Base-by-base conservation (phyloP, 257 asterid genomes). In the Scutellaria minor region DNA sequence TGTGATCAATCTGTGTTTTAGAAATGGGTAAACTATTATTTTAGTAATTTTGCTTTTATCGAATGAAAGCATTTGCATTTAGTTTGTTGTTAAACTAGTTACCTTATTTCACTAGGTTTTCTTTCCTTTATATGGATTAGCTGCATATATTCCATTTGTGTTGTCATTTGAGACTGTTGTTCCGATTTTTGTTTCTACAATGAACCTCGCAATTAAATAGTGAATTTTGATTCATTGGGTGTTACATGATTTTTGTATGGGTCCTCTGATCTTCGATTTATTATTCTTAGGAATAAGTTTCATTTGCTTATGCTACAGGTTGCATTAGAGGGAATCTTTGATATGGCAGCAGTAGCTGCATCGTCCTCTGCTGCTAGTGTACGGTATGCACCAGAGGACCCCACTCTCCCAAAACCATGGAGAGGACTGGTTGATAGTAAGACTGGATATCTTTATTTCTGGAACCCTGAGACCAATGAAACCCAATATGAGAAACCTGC, bases 371-470 rank as follows among this genome's bases (percentile, higher is more conserved):
- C 86, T 55, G 39, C 80, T 70, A 82, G 85, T 41, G 73, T 88
- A 71, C 83, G 89, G 20, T 88, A 88, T 78, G 98, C 98, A n/a
- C 98, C 98, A n/a, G 96, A 88, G 73, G 98, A 92, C 59, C 96
- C 96, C 57, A 80, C 95, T 45, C 96, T 92, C 56, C 98, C 97
- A 44, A 92, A 90, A 70, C 98, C 98, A 35, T 92, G 98, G 98
- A 84, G 56, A 80, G 97, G 96, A 59, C 81, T 92, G 66, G 88
- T 92, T 74, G 98, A 92, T 81, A 83, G 87, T 35, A 84, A 77
- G 54, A 90, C 98, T 57, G 96, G 96, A 50, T 84, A 82, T 80
- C 83, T 92, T 7, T 92, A 92, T 83, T 92, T 80, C 81, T 90
- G 98, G 98, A 92, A 92, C 76, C 98, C 96, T 6, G 96, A 74